phyloP scores from a whole-genome alignment of 306 rosid species.

The Canavalia ensiformis region DNA sequence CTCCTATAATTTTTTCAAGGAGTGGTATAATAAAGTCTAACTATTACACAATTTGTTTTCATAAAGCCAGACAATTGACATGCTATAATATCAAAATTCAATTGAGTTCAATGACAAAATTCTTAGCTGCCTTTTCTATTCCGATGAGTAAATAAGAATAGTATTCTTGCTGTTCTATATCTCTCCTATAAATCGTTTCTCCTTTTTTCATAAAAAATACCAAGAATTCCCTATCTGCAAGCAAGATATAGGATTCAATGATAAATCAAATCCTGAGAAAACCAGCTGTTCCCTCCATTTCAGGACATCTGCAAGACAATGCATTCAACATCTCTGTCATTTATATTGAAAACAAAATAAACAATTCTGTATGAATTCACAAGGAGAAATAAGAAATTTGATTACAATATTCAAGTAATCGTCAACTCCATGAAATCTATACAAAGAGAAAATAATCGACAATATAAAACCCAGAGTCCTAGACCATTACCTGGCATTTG shows the following conservation, averaged over 20 bases:
- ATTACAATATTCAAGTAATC: conserved; percentile 5
- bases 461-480: background rate
- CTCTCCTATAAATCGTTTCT: background rate
- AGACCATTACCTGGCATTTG: conserved; percentile 5
- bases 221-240: conserved; percentile 48
- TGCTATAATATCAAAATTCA: conserved; percentile 14
- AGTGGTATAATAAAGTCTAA: background rate
- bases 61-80: background rate
- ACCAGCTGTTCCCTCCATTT: conserved; percentile 33
- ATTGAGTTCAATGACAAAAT: conserved; percentile 5
- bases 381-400: background rate
- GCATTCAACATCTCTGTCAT: background rate
- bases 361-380: background rate
- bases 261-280: conserved; percentile 41
- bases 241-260: conserved; percentile 4
- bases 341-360: background rate
- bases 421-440: conserved; percentile 22
- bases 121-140: conserved; percentile 1
- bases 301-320: conserved; percentile 48
- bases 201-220: conserved; percentile 37
- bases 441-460: background rate
- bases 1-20: conserved; percentile 1
- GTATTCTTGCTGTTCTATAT: conserved; percentile 10
- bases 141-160: background rate
- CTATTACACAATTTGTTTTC: conserved; percentile 6